Evolutionary conservation across 2,329 filamentous ascomycete species (phyloP).

Genomic region (Pleoardoris graminearum): DNA sequence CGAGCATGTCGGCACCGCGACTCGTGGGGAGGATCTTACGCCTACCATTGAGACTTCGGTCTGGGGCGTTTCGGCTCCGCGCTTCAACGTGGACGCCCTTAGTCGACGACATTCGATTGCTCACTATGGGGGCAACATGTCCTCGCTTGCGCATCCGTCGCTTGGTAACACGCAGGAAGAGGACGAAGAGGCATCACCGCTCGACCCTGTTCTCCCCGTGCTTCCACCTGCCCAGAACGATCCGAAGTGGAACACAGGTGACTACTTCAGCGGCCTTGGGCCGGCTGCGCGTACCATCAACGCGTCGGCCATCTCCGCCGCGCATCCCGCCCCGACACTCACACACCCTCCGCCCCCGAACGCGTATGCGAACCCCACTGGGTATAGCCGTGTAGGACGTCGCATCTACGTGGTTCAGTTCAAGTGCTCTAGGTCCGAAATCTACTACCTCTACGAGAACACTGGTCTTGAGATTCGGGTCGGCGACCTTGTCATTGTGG

Average conservation of each 20-base stretch:
- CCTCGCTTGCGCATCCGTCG: slow-evolving; percentile 27
- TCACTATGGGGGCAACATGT: slow-evolving; percentile 37
- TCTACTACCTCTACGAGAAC: slow-evolving; percentile 96
- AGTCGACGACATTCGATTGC: slow-evolving; percentile 80
- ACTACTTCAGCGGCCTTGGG: slow-evolving; percentile 45
- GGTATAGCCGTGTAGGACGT: slow-evolving; percentile 35
- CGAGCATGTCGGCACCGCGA: slow-evolving; percentile 33
- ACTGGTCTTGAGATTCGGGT: slow-evolving; percentile 88
- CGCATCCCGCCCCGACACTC: slow-evolving; percentile 39
- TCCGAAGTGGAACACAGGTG: slow-evolving; percentile 3
- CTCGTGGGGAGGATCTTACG: slow-evolving; percentile 29
- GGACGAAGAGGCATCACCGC: slow-evolving; percentile 33
- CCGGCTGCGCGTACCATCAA: slow-evolving; percentile 42
- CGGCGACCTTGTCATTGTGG: slow-evolving; percentile 94
- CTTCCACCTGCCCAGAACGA: background rate
- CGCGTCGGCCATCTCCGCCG: slow-evolving; percentile 40
- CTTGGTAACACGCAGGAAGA: slow-evolving; percentile 40
- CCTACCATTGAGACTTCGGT: slow-evolving; percentile 25
- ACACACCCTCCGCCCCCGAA: slow-evolving; percentile 32
- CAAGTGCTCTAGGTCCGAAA: slow-evolving; percentile 92
- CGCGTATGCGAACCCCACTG: slow-evolving; percentile 39
- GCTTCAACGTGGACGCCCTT: slow-evolving; percentile 49
- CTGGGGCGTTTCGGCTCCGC: slow-evolving; percentile 34
- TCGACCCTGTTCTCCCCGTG: slow-evolving; percentile 10
- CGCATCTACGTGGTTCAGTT: slow-evolving; percentile 86